A percentile compares a stretch with the other conserved stretches of the same genome.
Evolutionary conservation across 208 protist species (phyloP).

Genomic region (Wallacemonas sp.): DNA sequence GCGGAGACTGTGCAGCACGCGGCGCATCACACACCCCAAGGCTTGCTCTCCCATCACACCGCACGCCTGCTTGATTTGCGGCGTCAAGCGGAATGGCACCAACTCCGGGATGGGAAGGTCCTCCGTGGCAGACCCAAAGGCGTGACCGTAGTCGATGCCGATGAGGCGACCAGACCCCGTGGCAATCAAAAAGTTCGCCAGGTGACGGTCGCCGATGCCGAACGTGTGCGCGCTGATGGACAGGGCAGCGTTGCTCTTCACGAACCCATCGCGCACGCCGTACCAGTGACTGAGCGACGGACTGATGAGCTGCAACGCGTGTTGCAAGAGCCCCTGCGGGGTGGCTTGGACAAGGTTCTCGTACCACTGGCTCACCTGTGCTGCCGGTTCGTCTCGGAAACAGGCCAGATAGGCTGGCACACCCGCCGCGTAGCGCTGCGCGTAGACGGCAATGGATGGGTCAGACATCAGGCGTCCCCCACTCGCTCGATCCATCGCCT

Average conservation of each 20-base stretch:
- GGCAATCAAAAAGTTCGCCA: constrained; percentile 91
- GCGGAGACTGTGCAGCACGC: constrained; percentile 38
- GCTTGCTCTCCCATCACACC: constrained; percentile 64
- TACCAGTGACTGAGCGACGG: constrained; percentile 59
- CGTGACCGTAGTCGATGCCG: constrained; percentile 95
- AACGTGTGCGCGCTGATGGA: constrained; percentile 85
- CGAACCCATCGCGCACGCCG: constrained; percentile 64
- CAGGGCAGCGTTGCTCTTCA: constrained; percentile 56
- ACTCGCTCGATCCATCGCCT: constrained; percentile 3
- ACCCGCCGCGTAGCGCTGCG: neutral
- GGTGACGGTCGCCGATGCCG: constrained; percentile 93
- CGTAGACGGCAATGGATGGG: neutral
- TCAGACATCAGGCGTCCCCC: neutral
- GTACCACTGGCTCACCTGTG: constrained; percentile 10
- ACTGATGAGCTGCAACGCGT: constrained; percentile 29
- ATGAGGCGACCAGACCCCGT: constrained; percentile 64
- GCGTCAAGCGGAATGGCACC: constrained; percentile 92
- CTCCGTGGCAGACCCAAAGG: constrained; percentile 90
- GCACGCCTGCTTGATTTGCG: constrained; percentile 75
- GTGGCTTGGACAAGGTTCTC: constrained; percentile 9
- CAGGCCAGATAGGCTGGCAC: neutral
- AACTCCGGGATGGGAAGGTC: constrained; percentile 90
- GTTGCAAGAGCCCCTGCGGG: constrained; percentile 8
- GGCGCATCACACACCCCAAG: constrained; percentile 59
- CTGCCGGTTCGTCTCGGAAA: neutral